phyloP scores from a whole-genome alignment of 1,284 basidiomycete genomes.

The Rugosomyces carneus region DNA sequence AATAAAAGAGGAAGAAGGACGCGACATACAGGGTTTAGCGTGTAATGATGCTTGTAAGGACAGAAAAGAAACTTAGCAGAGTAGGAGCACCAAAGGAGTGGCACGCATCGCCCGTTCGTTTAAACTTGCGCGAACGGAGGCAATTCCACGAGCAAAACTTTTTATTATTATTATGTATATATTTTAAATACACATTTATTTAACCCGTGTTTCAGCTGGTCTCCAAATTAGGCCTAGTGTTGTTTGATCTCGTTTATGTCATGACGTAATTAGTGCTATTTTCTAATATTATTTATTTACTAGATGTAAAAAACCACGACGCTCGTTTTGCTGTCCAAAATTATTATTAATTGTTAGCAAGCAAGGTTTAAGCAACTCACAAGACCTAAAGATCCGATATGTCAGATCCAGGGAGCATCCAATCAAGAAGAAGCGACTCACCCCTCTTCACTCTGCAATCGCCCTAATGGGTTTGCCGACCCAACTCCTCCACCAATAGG shows the following conservation, averaged over 20 bases:
- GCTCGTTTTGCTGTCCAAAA: constrained; percentile 66
- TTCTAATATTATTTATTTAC: constrained; percentile 22
- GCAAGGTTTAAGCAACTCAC: constrained; percentile 24
- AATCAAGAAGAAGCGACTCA: constrained; percentile 36
- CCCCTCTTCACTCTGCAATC: constrained; percentile 80
- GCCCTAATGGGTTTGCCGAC: constrained; percentile 52
- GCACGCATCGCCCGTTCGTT: constrained; percentile 7
- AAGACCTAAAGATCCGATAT: constrained; percentile 20
- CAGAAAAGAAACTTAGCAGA: constrained; percentile 13
- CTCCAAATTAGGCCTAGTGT: constrained; percentile 23
- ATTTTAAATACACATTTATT: constrained; percentile 6
- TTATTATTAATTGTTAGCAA: constrained; percentile 9
- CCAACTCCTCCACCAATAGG: constrained; percentile 39
- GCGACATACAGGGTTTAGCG: constrained; percentile 22
- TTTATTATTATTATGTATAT: constrained; percentile 15
- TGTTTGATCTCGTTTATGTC: constrained; percentile 19
- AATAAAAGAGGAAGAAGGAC: constrained; percentile 15
- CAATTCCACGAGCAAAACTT: constrained; percentile 22
- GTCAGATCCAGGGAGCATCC: constrained; percentile 21
- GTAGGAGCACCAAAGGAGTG: constrained; percentile 3
- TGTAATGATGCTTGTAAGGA: constrained; percentile 6
- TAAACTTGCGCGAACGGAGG: constrained; percentile 29
- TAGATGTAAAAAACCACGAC: constrained; percentile 82
- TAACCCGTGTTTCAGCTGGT: constrained; percentile 33
- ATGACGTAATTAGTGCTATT: constrained; percentile 19